phyloP scores from a whole-genome alignment of 345 rosid genomes.

The Eucalyptus brandiana region DNA sequence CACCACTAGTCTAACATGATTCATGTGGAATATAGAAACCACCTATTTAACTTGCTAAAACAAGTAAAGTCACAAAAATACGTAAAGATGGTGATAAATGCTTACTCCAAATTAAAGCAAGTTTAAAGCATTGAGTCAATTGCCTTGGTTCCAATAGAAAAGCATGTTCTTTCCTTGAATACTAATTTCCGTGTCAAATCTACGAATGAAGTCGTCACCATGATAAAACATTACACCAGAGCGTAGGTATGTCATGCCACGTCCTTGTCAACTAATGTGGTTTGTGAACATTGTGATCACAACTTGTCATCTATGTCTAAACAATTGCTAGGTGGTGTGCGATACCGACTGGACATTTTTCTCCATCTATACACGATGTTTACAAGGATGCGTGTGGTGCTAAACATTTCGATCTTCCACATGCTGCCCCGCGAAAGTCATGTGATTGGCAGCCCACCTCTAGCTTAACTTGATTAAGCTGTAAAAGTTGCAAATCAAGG shows the following conservation, averaged over 20 bases:
- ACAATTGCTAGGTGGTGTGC: accelerated
- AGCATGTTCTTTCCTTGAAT: neutral
- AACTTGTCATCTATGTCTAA: neutral
- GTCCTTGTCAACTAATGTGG: neutral
- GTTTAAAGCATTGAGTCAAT: neutral
- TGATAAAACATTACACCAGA: neutral
- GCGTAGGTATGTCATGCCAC: too few species aligned
- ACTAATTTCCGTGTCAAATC: too few species aligned
- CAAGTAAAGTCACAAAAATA: too few species aligned
- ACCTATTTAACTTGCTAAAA: too few species aligned
- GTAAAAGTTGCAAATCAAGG: neutral
- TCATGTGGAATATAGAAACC: too few species aligned
- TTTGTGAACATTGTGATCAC: neutral
- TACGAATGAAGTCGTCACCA: too few species aligned
- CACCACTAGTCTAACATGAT: too few species aligned
- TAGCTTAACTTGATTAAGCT: neutral
- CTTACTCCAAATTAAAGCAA: neutral
- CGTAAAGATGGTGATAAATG: neutral
- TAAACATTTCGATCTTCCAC: neutral
- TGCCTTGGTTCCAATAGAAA: neutral
- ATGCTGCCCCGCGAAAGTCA: too few species aligned
- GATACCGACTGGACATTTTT: neutral
- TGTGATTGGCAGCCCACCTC: neutral
- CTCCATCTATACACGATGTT: neutral
- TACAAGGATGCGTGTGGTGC: neutral